Evolutionary conservation across 1,284 basidiomycete genomes (phyloP).

Genomic region (Puccinia polysora): DNA sequence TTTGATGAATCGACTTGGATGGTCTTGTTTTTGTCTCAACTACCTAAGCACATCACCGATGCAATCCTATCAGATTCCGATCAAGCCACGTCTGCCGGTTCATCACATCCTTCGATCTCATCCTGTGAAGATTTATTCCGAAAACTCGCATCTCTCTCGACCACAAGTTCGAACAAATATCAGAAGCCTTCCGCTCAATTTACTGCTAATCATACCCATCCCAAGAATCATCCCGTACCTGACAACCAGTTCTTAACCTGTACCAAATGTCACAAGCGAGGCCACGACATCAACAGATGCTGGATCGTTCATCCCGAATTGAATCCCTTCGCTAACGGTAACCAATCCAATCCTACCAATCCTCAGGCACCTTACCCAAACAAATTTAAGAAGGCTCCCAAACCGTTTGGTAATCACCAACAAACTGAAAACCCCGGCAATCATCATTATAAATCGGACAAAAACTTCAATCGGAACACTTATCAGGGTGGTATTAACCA

Average conservation of each 20-base stretch:
- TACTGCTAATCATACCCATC: no score
- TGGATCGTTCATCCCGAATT: conserved; percentile 13
- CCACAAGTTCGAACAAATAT: neutral
- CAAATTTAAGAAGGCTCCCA: no score
- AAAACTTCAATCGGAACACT: neutral
- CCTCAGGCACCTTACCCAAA: neutral
- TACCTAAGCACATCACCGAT: conserved; percentile 2
- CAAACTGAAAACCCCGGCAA: no score
- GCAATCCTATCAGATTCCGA: neutral
- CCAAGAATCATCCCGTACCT: no score
- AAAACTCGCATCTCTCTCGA: neutral
- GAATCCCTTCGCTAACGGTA: conserved; percentile 1
- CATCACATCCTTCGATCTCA: neutral
- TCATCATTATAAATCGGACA: neutral
- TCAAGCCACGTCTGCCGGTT: neutral
- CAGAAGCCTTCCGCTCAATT: no score
- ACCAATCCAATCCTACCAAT: neutral
- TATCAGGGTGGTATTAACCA: neutral
- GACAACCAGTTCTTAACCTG: neutral
- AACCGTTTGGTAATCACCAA: no score
- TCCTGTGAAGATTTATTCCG: conserved; percentile 7
- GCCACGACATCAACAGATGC: conserved; percentile 11
- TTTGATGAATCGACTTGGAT: conserved; percentile 18
- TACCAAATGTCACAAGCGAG: conserved; percentile 9
- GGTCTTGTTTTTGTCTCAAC: conserved; percentile 9